Evolutionary conservation across 1,284 basidiomycete species (phyloP).

Genomic region (Pulveroboletus sp.): DNA sequence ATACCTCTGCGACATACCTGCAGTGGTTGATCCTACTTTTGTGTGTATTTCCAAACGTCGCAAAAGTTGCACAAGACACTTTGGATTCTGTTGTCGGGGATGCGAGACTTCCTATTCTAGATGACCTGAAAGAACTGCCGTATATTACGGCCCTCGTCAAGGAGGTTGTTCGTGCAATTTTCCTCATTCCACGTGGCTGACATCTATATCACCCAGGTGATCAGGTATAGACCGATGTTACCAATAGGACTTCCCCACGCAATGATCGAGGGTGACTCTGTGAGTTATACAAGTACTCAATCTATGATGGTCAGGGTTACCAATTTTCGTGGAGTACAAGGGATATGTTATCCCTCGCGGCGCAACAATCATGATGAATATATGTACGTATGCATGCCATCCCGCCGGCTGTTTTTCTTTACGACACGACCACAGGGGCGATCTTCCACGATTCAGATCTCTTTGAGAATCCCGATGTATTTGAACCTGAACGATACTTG

Average conservation of each 20-base stretch:
- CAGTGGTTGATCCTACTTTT: slow-evolving; percentile 7
- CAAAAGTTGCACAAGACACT: slow-evolving; percentile 1
- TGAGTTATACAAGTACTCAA: background rate
- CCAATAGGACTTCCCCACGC: slow-evolving; percentile 6
- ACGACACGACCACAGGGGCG: background rate
- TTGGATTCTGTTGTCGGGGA: slow-evolving; percentile 9
- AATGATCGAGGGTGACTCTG: background rate
- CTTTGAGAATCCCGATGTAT: slow-evolving; percentile 4
- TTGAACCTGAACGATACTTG: slow-evolving; percentile 5
- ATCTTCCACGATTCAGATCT: slow-evolving; percentile 5
- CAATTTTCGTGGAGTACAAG: background rate
- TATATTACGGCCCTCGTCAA: slow-evolving; percentile 5
- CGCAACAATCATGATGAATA: background rate
- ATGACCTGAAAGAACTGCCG: slow-evolving; percentile 5
- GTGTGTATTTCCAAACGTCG: slow-evolving; percentile 5
- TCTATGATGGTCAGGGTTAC: background rate
- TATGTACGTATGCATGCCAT: background rate
- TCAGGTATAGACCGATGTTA: slow-evolving; percentile 4
- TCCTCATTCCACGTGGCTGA: background rate
- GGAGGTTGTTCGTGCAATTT: background rate
- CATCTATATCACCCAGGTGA: background rate
- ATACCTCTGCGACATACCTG: slow-evolving; percentile 7
- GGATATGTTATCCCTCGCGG: slow-evolving; percentile 5
- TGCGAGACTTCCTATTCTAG: slow-evolving; percentile 2
- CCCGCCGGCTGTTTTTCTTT: too few species aligned